Conservation (phyloP, 257 asterid species). For the Lavandula angustifolia region DNA sequence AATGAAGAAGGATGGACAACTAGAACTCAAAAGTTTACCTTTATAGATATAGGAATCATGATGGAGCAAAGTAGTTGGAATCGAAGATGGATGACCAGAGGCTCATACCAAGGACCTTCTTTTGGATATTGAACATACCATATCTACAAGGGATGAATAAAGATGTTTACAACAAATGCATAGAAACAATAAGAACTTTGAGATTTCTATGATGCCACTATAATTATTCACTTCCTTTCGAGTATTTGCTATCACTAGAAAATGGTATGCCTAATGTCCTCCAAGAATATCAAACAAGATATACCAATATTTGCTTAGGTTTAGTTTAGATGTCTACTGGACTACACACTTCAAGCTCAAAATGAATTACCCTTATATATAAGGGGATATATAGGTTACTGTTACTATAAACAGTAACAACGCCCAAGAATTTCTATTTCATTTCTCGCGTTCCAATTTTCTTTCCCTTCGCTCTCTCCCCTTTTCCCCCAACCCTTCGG, state of each 20-base stretch:
- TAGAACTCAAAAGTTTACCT: slow-evolving; percentile 51
- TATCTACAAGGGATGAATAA: slow-evolving; percentile 57
- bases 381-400: too few relatives aligned
- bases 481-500: too few relatives aligned
- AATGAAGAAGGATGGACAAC: slow-evolving; percentile 22
- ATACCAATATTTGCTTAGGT: background rate
- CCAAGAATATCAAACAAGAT: slow-evolving; percentile 1
- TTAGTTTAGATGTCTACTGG: slow-evolving; percentile 13
- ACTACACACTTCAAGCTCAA: too few relatives aligned
- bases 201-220: slow-evolving; percentile 16
- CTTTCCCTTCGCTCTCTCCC: too few relatives aligned
- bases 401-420: too few relatives aligned
- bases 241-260: background rate
- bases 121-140: slow-evolving; percentile 94
- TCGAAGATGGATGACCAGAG: slow-evolving; percentile 92
- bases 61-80: slow-evolving; percentile 98
- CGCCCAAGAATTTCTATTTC: too few relatives aligned
- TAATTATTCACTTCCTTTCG: slow-evolving; percentile 14
- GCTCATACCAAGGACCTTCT: slow-evolving; percentile 98
- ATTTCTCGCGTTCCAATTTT: too few relatives aligned
- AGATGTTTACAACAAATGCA: slow-evolving; percentile 31
- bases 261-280: slow-evolving; percentile 10
- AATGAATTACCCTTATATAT: too few relatives aligned
- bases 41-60: slow-evolving; percentile 98
- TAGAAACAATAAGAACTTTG: too few relatives aligned